These are phyloP conservation scores for Plasmodium sp. DNA, from an alignment of 169 alveolate species.

Conservation along the genomic window DNA sequence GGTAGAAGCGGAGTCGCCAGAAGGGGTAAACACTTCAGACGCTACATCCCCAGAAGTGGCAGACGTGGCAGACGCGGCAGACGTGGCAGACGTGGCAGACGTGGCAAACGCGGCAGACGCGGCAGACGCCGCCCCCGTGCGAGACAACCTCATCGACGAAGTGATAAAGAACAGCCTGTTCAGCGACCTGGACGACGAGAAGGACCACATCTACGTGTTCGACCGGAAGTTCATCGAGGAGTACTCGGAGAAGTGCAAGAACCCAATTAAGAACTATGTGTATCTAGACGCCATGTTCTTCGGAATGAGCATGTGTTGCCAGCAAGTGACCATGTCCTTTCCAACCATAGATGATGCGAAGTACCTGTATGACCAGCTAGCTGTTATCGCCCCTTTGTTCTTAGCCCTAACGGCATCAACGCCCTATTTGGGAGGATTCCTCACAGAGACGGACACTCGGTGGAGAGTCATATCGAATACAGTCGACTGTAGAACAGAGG, in stretches of 20 bases:
- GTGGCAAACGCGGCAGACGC: no score
- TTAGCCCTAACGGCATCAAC: slow-evolving; percentile 94
- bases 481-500: slow-evolving; percentile 95
- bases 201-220: slow-evolving; percentile 39
- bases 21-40: neutral
- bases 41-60: no score
- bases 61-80: no score
- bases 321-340: slow-evolving; percentile 92
- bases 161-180: slow-evolving; percentile 55
- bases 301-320: slow-evolving; percentile 97
- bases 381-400: slow-evolving; percentile 93
- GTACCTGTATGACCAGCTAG: slow-evolving; percentile 93
- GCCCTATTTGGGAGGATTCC: slow-evolving; percentile 93
- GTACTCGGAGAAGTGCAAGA: slow-evolving; percentile 69
- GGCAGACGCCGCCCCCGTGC: neutral
- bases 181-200: slow-evolving; percentile 53
- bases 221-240: slow-evolving; percentile 60
- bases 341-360: slow-evolving; percentile 90
- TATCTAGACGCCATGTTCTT: slow-evolving; percentile 96
- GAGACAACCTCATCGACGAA: neutral
- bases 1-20: neutral
- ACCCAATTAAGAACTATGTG: slow-evolving; percentile 88
- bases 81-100: no score
- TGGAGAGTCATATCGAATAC: slow-evolving; percentile 93
- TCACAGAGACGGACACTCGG: slow-evolving; percentile 93